Conservation (phyloP, 495 filamentous ascomycete species). For the Trichoderma asperelloides region DNA sequence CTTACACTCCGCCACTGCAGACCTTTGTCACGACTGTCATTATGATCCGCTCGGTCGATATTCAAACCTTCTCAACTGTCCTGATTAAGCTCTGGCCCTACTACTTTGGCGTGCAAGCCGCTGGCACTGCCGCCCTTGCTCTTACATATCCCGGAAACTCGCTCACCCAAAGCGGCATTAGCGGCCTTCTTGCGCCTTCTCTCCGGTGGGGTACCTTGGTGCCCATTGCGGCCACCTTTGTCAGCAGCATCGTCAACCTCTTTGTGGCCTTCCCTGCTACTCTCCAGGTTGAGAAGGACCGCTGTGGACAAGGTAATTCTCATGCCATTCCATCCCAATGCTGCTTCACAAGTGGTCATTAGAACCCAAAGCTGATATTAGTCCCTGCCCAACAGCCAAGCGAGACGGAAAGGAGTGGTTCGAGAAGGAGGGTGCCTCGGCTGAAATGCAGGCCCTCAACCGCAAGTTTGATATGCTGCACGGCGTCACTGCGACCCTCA, state of each 20-base stretch:
- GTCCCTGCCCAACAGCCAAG: slow-evolving; percentile 19
- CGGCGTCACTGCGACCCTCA: slow-evolving; percentile 65
- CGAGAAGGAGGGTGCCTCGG: slow-evolving; percentile 62
- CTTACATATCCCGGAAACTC: slow-evolving; percentile 64
- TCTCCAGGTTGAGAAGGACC: slow-evolving; percentile 58
- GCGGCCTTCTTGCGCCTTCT: slow-evolving; percentile 44
- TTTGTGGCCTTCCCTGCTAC: slow-evolving; percentile 62
- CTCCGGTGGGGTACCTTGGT: slow-evolving; percentile 51
- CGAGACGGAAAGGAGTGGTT: slow-evolving; percentile 76
- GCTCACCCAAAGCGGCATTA: slow-evolving; percentile 33
- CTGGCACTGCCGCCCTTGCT: slow-evolving; percentile 61
- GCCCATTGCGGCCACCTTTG: slow-evolving; percentile 56
- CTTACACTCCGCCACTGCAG: slow-evolving; percentile 25
- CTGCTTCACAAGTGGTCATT: background rate
- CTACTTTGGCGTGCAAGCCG: slow-evolving; percentile 77
- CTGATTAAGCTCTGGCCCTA: slow-evolving; percentile 73
- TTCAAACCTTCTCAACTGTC: slow-evolving; percentile 70
- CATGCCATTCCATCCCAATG: background rate
- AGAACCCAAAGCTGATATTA: slow-evolving; percentile 12
- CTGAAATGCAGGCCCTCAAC: slow-evolving; percentile 76
- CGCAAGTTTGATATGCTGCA: slow-evolving; percentile 71
- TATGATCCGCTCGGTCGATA: slow-evolving; percentile 63
- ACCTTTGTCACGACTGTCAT: slow-evolving; percentile 73
- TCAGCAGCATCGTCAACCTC: slow-evolving; percentile 57
- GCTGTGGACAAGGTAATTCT: slow-evolving; percentile 63